phyloP scores from a whole-genome alignment of 2,329 filamentous ascomycete genomes.

The Pyrenophora teres region DNA sequence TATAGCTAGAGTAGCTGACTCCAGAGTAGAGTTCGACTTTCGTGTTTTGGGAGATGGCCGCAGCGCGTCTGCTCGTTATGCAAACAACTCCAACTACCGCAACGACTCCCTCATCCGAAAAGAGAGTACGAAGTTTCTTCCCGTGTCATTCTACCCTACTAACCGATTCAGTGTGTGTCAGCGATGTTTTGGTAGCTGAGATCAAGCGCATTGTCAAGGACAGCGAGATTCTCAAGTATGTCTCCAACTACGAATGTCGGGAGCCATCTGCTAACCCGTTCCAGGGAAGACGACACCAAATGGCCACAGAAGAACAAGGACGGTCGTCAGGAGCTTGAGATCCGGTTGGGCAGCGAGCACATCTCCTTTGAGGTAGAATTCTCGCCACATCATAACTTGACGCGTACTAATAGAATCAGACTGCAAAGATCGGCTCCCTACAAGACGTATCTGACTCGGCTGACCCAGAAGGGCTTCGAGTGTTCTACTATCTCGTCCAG shows the following conservation, averaged over 20 bases:
- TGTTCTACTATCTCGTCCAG: constrained; percentile 98
- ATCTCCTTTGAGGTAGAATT: constrained; percentile 88
- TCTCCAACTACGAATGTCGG: not conserved
- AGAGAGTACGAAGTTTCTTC: constrained; percentile 74
- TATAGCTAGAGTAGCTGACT: constrained; percentile 12
- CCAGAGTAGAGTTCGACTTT: constrained; percentile 86
- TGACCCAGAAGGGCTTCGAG: constrained; percentile 91
- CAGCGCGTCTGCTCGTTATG: constrained; percentile 92
- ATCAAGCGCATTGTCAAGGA: constrained; percentile 97
- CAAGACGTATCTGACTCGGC: constrained; percentile 96
- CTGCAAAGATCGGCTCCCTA: constrained; percentile 95
- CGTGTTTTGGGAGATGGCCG: constrained; percentile 88
- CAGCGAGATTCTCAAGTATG: constrained; percentile 95
- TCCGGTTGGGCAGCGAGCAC: constrained; percentile 89
- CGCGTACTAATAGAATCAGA: constrained; percentile 60
- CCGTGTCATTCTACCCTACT: not conserved
- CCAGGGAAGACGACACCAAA: constrained; percentile 93
- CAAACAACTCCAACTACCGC: constrained; percentile 99
- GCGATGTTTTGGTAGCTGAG: constrained; percentile 84
- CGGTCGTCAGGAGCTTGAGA: constrained; percentile 93
- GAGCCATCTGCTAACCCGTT: constrained; percentile 23
- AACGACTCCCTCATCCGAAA: constrained; percentile 98
- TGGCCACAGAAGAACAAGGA: constrained; percentile 99
- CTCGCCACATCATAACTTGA: not conserved
- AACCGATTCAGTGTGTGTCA: constrained; percentile 80